Evolutionary conservation across 2,329 filamentous ascomycete species (phyloP).

Genomic region (Byssothecium circinans): DNA sequence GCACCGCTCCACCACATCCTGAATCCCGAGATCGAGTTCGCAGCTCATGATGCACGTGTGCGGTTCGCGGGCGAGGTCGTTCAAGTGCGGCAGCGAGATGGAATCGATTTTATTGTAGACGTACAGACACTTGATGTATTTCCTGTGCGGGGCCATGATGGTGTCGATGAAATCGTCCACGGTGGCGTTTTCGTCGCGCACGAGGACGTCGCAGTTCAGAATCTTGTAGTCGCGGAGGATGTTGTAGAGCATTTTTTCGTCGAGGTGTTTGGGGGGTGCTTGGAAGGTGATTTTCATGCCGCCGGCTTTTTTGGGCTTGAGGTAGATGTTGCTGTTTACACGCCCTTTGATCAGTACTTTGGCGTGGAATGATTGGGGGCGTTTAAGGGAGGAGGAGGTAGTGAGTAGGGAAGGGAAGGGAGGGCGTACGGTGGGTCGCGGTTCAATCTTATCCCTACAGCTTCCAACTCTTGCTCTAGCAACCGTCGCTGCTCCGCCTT

Average conservation of each 20-base stretch:
- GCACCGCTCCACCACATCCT: slow-evolving; percentile 90
- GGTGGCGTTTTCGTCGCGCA: slow-evolving; percentile 89
- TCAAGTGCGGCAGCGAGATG: slow-evolving; percentile 89
- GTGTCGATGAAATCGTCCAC: slow-evolving; percentile 99
- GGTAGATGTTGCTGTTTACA: slow-evolving; percentile 79
- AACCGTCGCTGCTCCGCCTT: slow-evolving; percentile 88
- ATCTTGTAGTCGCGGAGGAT: slow-evolving; percentile 99
- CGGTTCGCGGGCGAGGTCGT: slow-evolving; percentile 87
- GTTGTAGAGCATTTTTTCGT: slow-evolving; percentile 98
- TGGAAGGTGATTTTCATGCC: slow-evolving; percentile 99
- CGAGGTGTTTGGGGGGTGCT: slow-evolving; percentile 81
- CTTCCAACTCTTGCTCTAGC: slow-evolving; percentile 88
- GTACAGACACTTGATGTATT: slow-evolving; percentile 92
- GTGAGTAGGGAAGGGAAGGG: background rate
- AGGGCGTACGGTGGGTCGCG: slow-evolving; percentile 77
- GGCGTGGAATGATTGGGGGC: background rate
- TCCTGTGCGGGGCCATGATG: slow-evolving; percentile 98
- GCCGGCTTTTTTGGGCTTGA: slow-evolving; percentile 92
- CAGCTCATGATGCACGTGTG: slow-evolving; percentile 97
- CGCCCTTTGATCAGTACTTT: background rate
- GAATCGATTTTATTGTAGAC: slow-evolving; percentile 99
- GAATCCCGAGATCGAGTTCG: slow-evolving; percentile 89
- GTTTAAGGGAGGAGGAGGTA: background rate
- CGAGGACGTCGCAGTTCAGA: slow-evolving; percentile 92
- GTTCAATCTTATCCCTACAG: slow-evolving; percentile 92